Conservation (phyloP, 2,329 filamentous ascomycete genomes). For the Plectosphaerella cucumerina region DNA sequence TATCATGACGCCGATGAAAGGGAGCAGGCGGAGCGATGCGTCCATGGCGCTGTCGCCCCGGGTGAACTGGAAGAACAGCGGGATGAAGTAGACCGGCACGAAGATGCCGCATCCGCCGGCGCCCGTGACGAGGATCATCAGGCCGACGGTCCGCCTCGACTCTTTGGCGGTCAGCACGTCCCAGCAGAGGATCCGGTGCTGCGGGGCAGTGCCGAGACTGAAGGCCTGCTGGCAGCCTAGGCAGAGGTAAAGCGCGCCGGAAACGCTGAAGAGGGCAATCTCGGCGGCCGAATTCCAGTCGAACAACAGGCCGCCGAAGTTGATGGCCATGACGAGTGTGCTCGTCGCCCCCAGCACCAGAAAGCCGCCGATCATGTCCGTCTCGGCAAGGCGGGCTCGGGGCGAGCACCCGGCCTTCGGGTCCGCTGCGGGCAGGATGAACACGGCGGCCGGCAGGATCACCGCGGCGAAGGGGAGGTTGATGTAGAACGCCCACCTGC, state of each 20-base stretch:
- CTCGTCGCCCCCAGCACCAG: no score
- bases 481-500: constrained; percentile 46
- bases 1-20: constrained; percentile 16
- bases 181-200: no score
- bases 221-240: constrained; percentile 22
- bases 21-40: neutral
- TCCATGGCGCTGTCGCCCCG: constrained; percentile 14
- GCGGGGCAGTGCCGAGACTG: no score
- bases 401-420: neutral
- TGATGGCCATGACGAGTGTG: constrained; percentile 39
- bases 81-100: constrained; percentile 39
- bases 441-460: constrained; percentile 21
- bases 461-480: constrained; percentile 43
- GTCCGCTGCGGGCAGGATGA: constrained; percentile 19
- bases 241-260: constrained; percentile 31
- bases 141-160: constrained; percentile 5
- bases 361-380: no score
- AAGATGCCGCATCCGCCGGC: constrained; percentile 12
- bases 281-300: constrained; percentile 38
- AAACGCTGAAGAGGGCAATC: constrained; percentile 40
- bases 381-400: no score
- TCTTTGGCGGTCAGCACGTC: no score
- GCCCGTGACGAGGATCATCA: constrained; percentile 5
- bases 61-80: constrained; percentile 45
- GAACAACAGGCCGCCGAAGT: constrained; percentile 44